These are phyloP conservation scores for Apiospora kogelbergensis DNA, from an alignment of 2,329 filamentous ascomycete genomes.

Conservation along the genomic window DNA sequence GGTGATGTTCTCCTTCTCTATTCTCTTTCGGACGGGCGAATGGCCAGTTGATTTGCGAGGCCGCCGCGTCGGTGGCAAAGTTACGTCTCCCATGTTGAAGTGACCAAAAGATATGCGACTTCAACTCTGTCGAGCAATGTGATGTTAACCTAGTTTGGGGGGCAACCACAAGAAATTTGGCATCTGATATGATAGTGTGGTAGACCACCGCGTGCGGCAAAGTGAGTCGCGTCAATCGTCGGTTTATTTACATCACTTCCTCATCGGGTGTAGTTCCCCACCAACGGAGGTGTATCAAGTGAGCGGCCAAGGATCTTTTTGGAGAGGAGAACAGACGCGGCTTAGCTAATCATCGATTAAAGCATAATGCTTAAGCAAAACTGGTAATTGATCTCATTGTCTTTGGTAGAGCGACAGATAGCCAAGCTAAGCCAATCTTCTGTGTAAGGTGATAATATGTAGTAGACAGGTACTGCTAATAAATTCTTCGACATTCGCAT, in stretches of 20 bases:
- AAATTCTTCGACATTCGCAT: neutral
- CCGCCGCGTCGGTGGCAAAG: conserved; percentile 56
- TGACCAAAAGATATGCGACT: conserved; percentile 19
- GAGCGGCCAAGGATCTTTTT: neutral
- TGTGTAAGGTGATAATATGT: too few relatives aligned
- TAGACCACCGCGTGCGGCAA: neutral
- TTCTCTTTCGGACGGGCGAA: conserved; percentile 52
- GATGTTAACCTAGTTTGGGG: conserved; percentile 11
- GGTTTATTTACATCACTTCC: conserved; percentile 16
- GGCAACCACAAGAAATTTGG: neutral
- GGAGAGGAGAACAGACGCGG: neutral
- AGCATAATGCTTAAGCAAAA: neutral
- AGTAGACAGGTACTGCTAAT: too few relatives aligned
- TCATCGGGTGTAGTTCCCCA: conserved; percentile 7
- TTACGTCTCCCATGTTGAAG: conserved; percentile 36
- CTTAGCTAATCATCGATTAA: neutral
- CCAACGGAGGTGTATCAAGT: neutral
- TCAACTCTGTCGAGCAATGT: conserved; percentile 33
- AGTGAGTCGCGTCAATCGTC: neutral
- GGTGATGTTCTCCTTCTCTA: conserved; percentile 79
- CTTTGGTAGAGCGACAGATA: neutral
- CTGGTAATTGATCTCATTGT: neutral
- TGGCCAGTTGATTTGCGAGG: conserved; percentile 71
- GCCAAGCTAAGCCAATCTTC: too few relatives aligned
- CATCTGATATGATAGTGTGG: neutral